These are phyloP conservation scores for apple (Malus domestica) DNA, from an alignment of 306 rosid species.

Conservation along the genomic window ASM211411v1 NC_041803.1:26852501-26853000, in stretches of 20 bases:
- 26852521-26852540: conserved; percentile 94
- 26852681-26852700: conserved; percentile 75
- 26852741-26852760: conserved; percentile 87
- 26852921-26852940: background rate
- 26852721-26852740: conserved; percentile 86
- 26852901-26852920: background rate
- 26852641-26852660: conserved; percentile 78
- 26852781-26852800: conserved; percentile 78
- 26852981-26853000: conserved; percentile 7
- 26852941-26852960: conserved; percentile 10
- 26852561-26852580: conserved; percentile 28
- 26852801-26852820: conserved; percentile 64
- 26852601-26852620: conserved; percentile 72
- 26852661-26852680: conserved; percentile 87
- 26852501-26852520: conserved; percentile 57
- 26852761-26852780: conserved; percentile 84
- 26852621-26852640: conserved; percentile 75
- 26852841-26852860: conserved; percentile 82
- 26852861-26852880: conserved; percentile 33
- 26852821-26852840: conserved; percentile 69
- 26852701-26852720: conserved; percentile 96
- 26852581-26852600: conserved; percentile 43
- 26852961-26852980: conserved; percentile 25
- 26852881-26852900: background rate
- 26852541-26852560: conserved; percentile 67